Evolutionary conservation across 768 basidiomycete species (phyloP), one percentile per base, ranked within the genome.

Genomic region (Lactifluus hygrophoroides): DNA sequence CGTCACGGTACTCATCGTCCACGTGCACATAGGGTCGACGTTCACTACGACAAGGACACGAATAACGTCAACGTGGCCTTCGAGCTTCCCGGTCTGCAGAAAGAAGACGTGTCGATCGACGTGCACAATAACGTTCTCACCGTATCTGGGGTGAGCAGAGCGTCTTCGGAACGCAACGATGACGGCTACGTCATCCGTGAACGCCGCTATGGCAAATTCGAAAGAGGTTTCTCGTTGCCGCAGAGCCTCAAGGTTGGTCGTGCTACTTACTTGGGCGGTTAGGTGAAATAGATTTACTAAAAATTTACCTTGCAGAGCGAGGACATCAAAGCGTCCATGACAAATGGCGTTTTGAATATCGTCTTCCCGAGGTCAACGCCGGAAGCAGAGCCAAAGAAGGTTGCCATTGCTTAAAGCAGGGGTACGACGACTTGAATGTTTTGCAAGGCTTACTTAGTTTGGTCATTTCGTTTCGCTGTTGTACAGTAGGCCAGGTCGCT

Each of bases 51-150:
- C 53, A 34, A 63, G 2, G 73, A 77, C 21, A 68, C 67, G 23
- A 79, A 80, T 60, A 65, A 72, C 19, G 75, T 84, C 52, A 79
- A 76, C 1, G 82, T 80, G 32, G 66, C 72, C 13, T 80, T 83
- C 63, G 83, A 84, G 58, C 69, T 84, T 21, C 80, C 83, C 1
- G 82, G 81, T 14, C 38, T 82, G 45, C 71, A 72, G 58, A 75
- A 77, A 27, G 77, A 80, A 48, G 70, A 81, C 55, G 71, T 83
- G 56, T 66, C 69, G 49, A 76, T 84, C 56, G 80, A 83, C 55
- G 68, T 80, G 9, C 73, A 77, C 61, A 73, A 77, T 55, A 74
- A 76, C 56, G 69, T 74, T 16, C 74, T 85, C 49, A 77, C 69
- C 45, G 65, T 84, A 56, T 75, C 80, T 14, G 81, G 79, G 9